These are phyloP conservation scores for Cupressus sempervirens DNA, from an alignment of 75 land plant species.

Conservation along the genomic window DNA sequence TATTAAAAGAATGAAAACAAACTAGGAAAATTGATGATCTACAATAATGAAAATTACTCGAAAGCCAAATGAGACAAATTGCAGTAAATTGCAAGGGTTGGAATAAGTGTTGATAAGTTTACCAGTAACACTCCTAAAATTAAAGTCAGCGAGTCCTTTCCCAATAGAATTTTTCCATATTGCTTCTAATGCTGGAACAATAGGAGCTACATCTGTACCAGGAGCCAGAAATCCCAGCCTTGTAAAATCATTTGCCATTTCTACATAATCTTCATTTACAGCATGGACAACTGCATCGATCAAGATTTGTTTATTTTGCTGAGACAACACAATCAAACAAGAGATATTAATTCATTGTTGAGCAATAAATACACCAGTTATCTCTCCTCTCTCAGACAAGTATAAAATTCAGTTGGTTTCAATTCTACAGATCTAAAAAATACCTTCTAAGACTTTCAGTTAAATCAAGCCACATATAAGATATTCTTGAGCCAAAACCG, in stretches of 20 bases:
- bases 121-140: constrained; percentile 97
- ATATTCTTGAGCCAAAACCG: not conserved
- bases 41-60: not conserved
- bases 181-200: constrained; percentile 94
- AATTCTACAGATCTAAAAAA: constrained; percentile 1
- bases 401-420: not conserved
- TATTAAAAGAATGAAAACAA: not conserved
- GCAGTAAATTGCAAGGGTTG: not conserved
- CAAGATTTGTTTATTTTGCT: constrained; percentile 94
- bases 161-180: constrained; percentile 97
- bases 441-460: not conserved
- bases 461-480: not conserved
- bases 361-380: not conserved
- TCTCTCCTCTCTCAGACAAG: not conserved
- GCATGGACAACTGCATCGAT: constrained; percentile 99
- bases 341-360: not conserved
- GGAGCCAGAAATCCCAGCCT: constrained; percentile 94
- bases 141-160: constrained; percentile 92
- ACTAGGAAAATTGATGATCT: not conserved
- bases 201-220: constrained; percentile 95
- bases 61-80: not conserved
- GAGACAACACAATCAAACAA: constrained; percentile 22
- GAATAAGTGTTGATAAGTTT: not conserved
- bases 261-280: constrained; percentile 95
- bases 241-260: constrained; percentile 98